phyloP scores from a whole-genome alignment of 2,329 filamentous ascomycete species.

The Phyllosticta citrichinensis region DNA sequence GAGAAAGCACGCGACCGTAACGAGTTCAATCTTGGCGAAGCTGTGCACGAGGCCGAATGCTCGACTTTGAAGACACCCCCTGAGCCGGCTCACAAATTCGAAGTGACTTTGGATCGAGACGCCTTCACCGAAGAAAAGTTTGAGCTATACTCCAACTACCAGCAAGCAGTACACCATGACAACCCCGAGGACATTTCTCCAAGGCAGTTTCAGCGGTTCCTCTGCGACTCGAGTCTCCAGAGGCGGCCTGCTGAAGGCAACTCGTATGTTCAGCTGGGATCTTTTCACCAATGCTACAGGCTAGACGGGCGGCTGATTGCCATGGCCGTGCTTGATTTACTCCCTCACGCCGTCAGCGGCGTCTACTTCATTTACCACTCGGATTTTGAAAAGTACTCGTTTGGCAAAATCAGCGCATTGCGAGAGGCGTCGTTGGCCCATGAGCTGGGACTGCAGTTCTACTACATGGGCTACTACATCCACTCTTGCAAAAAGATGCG shows the following conservation, averaged over 20 bases:
- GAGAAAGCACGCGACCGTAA: slow-evolving; percentile 53
- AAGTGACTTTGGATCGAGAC: slow-evolving; percentile 60
- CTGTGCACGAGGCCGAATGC: slow-evolving; percentile 60
- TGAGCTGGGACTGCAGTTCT: slow-evolving; percentile 62
- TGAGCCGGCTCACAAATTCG: slow-evolving; percentile 56
- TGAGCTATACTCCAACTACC: slow-evolving; percentile 62
- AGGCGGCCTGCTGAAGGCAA: slow-evolving; percentile 30
- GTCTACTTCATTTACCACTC: slow-evolving; percentile 79
- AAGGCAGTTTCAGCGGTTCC: slow-evolving; percentile 57
- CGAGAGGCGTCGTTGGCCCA: slow-evolving; percentile 61
- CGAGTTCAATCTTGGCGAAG: slow-evolving; percentile 55
- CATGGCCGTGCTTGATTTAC: slow-evolving; percentile 64
- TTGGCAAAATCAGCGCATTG: slow-evolving; percentile 67
- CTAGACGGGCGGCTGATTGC: slow-evolving; percentile 67
- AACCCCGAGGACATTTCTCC: slow-evolving; percentile 47
- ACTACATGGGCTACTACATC: slow-evolving; percentile 80
- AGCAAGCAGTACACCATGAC: slow-evolving; percentile 63
- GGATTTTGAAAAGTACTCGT: slow-evolving; percentile 57
- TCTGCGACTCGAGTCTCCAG: slow-evolving; percentile 59
- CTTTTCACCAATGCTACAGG: slow-evolving; percentile 74
- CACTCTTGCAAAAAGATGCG: slow-evolving; percentile 73
- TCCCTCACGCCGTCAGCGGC: slow-evolving; percentile 67
- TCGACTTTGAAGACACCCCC: slow-evolving; percentile 46
- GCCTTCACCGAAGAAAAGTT: slow-evolving; percentile 69
- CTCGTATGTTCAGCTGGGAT: slow-evolving; percentile 49